A percentile compares a stretch with the other conserved stretches of the same genome.
Evolutionary conservation across 371 early-diverging fungal species (phyloP).

Genomic region (Mucor saturninus): DNA sequence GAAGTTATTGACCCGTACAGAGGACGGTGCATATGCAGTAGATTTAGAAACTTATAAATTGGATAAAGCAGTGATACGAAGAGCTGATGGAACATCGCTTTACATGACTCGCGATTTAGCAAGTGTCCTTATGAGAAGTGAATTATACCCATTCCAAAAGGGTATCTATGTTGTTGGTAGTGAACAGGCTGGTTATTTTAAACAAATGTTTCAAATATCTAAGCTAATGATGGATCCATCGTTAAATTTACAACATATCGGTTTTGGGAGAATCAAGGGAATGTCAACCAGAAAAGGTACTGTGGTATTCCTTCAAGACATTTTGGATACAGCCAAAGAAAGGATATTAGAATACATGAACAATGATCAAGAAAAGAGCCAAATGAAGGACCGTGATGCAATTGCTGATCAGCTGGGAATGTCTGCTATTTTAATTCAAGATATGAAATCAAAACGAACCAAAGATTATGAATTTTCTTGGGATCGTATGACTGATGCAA

Average conservation of each 20-base stretch:
- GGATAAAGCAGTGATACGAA: slow-evolving; percentile 77
- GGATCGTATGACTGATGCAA: slow-evolving; percentile 91
- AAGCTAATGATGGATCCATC: slow-evolving; percentile 44
- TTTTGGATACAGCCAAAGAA: slow-evolving; percentile 85
- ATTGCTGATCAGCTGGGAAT: slow-evolving; percentile 75
- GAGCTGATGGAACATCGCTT: slow-evolving; percentile 92
- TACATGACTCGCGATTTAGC: slow-evolving; percentile 98
- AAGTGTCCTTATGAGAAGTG: slow-evolving; percentile 82
- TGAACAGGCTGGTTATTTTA: slow-evolving; percentile 91
- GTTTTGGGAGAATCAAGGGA: slow-evolving; percentile 93
- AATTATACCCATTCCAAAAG: slow-evolving; percentile 74
- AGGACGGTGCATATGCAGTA: slow-evolving; percentile 76
- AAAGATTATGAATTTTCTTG: slow-evolving; percentile 97
- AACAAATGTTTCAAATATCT: slow-evolving; percentile 90
- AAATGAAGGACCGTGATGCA: slow-evolving; percentile 61
- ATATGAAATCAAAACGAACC: slow-evolving; percentile 88
- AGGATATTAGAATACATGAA: slow-evolving; percentile 89
- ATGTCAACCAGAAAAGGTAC: slow-evolving; percentile 98
- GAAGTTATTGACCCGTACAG: slow-evolving; percentile 56
- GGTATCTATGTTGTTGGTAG: slow-evolving; percentile 93
- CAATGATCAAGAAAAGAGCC: slow-evolving; percentile 63
- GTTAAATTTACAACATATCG: slow-evolving; percentile 71
- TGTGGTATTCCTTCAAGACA: slow-evolving; percentile 96
- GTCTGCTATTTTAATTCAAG: slow-evolving; percentile 93
- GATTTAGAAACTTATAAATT: slow-evolving; percentile 77